Evolutionary conservation across 2,329 filamentous ascomycete species (phyloP).

Genomic region (Botrytis fragariae): DNA sequence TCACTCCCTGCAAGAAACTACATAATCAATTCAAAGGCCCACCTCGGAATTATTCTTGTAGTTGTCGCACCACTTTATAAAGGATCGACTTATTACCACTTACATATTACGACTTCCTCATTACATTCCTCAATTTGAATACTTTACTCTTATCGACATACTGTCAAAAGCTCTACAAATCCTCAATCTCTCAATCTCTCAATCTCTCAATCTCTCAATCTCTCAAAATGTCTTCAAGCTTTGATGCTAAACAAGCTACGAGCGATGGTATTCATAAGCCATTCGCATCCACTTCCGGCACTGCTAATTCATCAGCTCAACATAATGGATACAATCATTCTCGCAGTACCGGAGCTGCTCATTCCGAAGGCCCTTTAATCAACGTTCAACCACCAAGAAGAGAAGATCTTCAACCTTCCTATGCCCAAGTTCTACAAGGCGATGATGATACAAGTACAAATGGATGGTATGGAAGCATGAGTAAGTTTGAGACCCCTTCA

Average conservation of each 20-base stretch:
- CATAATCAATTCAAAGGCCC: neutral
- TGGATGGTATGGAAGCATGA: slow-evolving; percentile 89
- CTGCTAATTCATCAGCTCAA: neutral
- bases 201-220: neutral
- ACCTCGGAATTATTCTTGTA: neutral
- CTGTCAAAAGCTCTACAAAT: neutral
- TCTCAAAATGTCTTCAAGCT: slow-evolving; percentile 12
- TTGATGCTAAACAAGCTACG: neutral
- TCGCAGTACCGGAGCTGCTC: slow-evolving; percentile 24
- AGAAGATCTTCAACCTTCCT: slow-evolving; percentile 75
- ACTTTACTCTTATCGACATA: neutral
- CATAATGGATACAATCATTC: slow-evolving; percentile 26
- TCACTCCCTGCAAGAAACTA: neutral
- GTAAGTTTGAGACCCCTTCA: slow-evolving; percentile 47
- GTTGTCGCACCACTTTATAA: neutral
- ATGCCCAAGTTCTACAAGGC: slow-evolving; percentile 61
- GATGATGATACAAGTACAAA: slow-evolving; percentile 66
- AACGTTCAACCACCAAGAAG: slow-evolving; percentile 74
- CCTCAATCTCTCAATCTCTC: neutral
- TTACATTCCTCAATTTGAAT: neutral
- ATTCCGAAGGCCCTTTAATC: slow-evolving; percentile 50
- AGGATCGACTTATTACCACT: no score
- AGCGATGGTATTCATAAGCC: slow-evolving; percentile 4
- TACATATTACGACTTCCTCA: neutral
- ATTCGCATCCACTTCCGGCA: neutral